Conservation (phyloP, 768 basidiomycete species). For the Suillus bovinus region DNA sequence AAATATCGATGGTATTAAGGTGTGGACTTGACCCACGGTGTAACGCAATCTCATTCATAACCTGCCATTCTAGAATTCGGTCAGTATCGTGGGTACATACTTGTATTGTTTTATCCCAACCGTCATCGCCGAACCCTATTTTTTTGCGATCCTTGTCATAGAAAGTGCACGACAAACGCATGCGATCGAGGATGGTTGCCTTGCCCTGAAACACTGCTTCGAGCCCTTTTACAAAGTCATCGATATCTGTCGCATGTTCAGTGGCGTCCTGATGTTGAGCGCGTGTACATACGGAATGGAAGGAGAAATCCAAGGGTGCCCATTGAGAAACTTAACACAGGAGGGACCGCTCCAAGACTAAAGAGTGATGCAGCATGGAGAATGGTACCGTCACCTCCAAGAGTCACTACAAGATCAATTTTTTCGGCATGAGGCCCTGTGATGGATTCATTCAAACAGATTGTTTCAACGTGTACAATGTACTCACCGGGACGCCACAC, state of each 20-base stretch:
- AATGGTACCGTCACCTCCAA: constrained; percentile 95
- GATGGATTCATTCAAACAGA: constrained; percentile 8
- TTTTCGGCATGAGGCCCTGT: constrained; percentile 52
- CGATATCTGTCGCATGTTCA: constrained; percentile 64
- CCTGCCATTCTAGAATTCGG: constrained; percentile 76
- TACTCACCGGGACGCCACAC: constrained; percentile 64
- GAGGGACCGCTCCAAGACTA: constrained; percentile 87
- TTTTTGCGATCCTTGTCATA: constrained; percentile 59
- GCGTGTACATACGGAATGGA: constrained; percentile 75
- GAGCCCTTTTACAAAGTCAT: constrained; percentile 79
- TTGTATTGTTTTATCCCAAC: constrained; percentile 35
- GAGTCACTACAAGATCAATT: constrained; percentile 85
- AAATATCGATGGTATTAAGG: constrained; percentile 91
- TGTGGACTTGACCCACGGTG: constrained; percentile 92
- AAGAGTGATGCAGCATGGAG: constrained; percentile 92
- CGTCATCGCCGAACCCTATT: constrained; percentile 58
- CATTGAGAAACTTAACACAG: constrained; percentile 65
- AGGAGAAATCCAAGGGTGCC: constrained; percentile 92
- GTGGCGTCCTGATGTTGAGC: neutral
- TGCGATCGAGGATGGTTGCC: constrained; percentile 81
- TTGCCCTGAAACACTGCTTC: constrained; percentile 78
- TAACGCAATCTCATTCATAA: constrained; percentile 95
- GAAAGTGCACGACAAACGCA: constrained; percentile 86
- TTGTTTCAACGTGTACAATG: neutral
- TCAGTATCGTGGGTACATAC: constrained; percentile 1